phyloP scores from a whole-genome alignment of 2,329 filamentous ascomycete species.

The Hypoxylon rubiginosum region DNA sequence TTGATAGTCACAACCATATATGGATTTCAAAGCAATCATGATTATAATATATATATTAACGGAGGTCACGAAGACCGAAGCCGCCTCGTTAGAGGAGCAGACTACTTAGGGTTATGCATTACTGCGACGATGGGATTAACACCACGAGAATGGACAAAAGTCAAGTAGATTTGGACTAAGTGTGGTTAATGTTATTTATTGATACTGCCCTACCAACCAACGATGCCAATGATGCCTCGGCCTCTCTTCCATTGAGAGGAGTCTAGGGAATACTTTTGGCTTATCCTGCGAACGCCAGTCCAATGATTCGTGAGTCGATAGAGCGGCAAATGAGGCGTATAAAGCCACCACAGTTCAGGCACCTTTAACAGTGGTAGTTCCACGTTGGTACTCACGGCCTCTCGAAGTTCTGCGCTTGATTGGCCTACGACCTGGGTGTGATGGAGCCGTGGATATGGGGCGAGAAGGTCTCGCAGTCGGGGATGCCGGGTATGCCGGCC shows the following conservation, averaged over 20 bases:
- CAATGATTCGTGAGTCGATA: neutral
- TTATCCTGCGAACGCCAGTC: neutral
- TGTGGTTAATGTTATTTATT: neutral
- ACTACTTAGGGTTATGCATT: neutral
- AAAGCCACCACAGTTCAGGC: neutral
- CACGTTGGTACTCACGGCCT: neutral
- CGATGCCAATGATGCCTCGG: neutral
- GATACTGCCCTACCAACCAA: neutral
- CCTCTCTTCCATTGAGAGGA: neutral
- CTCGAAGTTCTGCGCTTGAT: neutral
- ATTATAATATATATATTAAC: neutral
- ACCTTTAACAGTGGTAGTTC: neutral
- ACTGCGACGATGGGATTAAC: neutral
- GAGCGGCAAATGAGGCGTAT: neutral
- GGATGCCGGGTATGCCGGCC: neutral
- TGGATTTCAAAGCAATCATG: neutral
- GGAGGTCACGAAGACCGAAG: neutral
- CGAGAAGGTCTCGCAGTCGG: neutral
- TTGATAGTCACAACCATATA: neutral
- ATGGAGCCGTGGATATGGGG: neutral
- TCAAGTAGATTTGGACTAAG: neutral
- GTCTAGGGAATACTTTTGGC: neutral
- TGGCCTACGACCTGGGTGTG: neutral
- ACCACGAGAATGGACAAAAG: neutral
- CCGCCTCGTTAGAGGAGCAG: neutral